A percentile compares a stretch with the other conserved stretches of the same genome.
Evolutionary conservation across 768 basidiomycete species (phyloP).

Genomic region (Filobasidium floriforme): DNA sequence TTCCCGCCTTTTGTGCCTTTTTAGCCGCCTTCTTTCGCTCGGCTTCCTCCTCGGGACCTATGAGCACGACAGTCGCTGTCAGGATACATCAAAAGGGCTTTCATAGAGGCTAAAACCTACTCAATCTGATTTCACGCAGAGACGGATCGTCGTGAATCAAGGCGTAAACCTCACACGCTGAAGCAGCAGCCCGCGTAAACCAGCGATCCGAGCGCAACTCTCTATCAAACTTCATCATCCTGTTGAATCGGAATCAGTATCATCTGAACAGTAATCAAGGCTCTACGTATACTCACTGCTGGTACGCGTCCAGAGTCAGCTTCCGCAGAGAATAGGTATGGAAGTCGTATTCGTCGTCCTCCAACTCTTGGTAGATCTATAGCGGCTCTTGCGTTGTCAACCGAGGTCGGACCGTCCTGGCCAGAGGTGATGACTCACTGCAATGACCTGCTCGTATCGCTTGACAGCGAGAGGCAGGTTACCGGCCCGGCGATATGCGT

Average conservation of each 20-base stretch:
- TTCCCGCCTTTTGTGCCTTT: constrained; percentile 44
- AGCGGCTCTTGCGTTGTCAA: no score
- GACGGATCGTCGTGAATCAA: constrained; percentile 36
- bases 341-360: constrained; percentile 97
- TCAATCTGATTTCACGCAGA: constrained; percentile 36
- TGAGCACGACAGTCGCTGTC: background rate
- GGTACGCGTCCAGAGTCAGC: constrained; percentile 75
- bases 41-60: constrained; percentile 39
- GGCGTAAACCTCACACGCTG: constrained; percentile 58
- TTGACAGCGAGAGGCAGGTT: constrained; percentile 74
- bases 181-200: constrained; percentile 65
- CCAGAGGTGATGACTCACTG: constrained; percentile 48
- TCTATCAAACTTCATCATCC: constrained; percentile 77
- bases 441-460: constrained; percentile 66
- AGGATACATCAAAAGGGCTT: background rate
- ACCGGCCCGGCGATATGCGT: constrained; percentile 59
- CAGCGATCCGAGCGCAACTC: constrained; percentile 64
- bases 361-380: constrained; percentile 73
- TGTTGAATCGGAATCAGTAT: constrained; percentile 39
- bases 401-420: no score
- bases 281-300: constrained; percentile 55
- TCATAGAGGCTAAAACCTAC: constrained; percentile 21
- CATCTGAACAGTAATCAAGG: background rate
- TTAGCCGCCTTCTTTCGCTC: constrained; percentile 40
- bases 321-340: constrained; percentile 89